Base-by-base conservation (phyloP, 2,329 filamentous ascomycete genomes). In the Kalmusia sp. region DNA sequence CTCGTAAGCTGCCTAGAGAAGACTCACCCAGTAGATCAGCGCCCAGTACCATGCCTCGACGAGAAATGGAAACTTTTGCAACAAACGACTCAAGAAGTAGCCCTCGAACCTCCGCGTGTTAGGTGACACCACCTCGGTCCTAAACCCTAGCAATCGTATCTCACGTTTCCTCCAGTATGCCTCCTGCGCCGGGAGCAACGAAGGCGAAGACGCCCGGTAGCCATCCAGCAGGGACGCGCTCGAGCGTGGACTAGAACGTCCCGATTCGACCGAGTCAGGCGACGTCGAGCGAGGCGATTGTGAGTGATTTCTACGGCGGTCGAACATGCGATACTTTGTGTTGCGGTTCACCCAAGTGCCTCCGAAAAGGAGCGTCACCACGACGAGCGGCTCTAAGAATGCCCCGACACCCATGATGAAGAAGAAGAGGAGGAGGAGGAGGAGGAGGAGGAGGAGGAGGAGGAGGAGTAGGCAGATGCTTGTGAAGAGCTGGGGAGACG, bases 41-140 rank as follows among this genome's bases (percentile, higher is more conserved):
- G 86, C 84, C 88, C 88, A 91, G 64, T 91, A 91, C 87, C 88
- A 91, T 34, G 84, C 87, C 72, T 92, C 89, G 1, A 87, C 86
- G 24, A 91, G 71, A 67, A 92, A 92, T 0, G 89, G 89, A 59
- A 90, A 85, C 65, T 84, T 87, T 52, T 80, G 80, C 12, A 91
- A 79, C 30, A 91, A 61, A 4, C 87, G 80, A 67, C 86, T 89
- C 45, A 89, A 76, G 11, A 87, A 73, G 40, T 84, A 82, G 55
- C 84, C 80, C 58, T 82, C 79, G 64, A 87, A 88, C 6, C 83
- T 76, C 33, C 76, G 76, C 1, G 86, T 88, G 68, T 89, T 87
- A 2, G 87, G 87, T 15, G 84, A 84, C 5, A 76, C 76, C 17
- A 89, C 76, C 27, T 79, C 75, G 40, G 69, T 78, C 46, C 70